Evolutionary conservation across 176 grass and related monocot species (phyloP), one percentile per base, ranked within the genome.

Genomic region (Pontederia paniculata): DNA sequence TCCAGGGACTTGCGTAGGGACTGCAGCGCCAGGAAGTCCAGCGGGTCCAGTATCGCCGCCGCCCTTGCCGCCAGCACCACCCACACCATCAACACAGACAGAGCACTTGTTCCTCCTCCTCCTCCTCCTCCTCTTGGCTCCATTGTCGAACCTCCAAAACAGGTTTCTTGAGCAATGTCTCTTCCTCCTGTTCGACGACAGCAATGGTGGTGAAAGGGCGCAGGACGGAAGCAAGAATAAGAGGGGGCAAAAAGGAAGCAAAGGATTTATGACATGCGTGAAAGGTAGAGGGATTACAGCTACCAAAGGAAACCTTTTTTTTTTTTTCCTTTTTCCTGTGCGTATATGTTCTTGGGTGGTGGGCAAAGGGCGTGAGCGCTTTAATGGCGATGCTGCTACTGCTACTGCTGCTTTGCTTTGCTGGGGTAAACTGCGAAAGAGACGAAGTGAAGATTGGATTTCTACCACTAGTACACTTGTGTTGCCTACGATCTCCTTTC

Each of bases 11-110:
- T 63, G 18, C 60, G 44, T 9, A 63, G 20, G 1, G 44, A 17
- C 60, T 63, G 60, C 60, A 63, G 44, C 12, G 60, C 60, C 60
- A 63, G 60, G 44, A 63, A 63, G 60, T 63, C 60, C 44, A 48
- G 42, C 60, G 60, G 60, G 60, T 63, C 44, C 9, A 63, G 60
- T 47, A 48, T 63, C 44, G 42, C 60, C 5, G 12, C 43, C 18
- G 23, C 60, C 18, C 10, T 1, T 5, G 17, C 8, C 43, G 18
- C 16, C 12, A 16, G 6, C 10, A n/a, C n/a, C n/a, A n/a, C n/a
- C n/a, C n/a, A n/a, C 42, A 23, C 21, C 9, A 42, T 21, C 44
- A 63, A 23, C 10, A 44, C 17, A 7, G 21, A 20, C 43, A 63
- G 16, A 18, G 10, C 45, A 12, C n/a, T n/a, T n/a, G n/a, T n/a